phyloP scores from a whole-genome alignment of 805 yeast species.

The Clavispora santaluciae region DNA sequence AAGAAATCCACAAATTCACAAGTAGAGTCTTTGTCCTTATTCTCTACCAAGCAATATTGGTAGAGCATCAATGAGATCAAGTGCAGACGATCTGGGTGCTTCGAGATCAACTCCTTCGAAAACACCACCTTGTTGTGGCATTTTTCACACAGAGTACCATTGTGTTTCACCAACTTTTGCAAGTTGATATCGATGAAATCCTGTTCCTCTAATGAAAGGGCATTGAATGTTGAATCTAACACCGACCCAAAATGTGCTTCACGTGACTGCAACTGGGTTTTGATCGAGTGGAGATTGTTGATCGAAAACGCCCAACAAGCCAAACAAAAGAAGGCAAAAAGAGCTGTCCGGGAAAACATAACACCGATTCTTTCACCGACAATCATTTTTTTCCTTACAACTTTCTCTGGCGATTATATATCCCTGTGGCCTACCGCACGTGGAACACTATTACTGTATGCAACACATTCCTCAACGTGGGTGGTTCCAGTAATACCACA shows the following conservation, averaged over 20 bases:
- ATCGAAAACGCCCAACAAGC: conserved; percentile 17
- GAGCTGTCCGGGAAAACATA: not conserved
- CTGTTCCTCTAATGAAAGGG: conserved; percentile 20
- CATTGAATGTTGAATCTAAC: conserved; percentile 23
- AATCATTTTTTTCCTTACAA: no score
- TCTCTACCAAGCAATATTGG: conserved; percentile 27
- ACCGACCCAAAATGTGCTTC: conserved; percentile 8
- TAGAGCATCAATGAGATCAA: conserved; percentile 32
- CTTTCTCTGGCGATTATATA: not conserved
- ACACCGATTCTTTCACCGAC: not conserved
- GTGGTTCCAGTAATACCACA: no score
- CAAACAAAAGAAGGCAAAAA: conserved; percentile 12
- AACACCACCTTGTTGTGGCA: conserved; percentile 34
- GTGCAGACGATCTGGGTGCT: conserved; percentile 30
- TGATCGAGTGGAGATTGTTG: conserved; percentile 22
- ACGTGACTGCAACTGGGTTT: conserved; percentile 17
- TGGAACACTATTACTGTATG: not conserved
- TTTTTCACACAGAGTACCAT: conserved; percentile 30
- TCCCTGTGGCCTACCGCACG: not conserved
- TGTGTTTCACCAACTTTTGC: conserved; percentile 22
- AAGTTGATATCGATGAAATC: conserved; percentile 28
- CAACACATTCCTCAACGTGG: not conserved
- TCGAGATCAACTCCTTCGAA: conserved; percentile 22
- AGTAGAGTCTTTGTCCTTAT: conserved; percentile 25
- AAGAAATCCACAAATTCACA: conserved; percentile 37